Evolutionary conservation across 805 yeast genomes (phyloP), one percentile per base, ranked within the genome.

Genomic region (Brettanomyces bruxellensis): DNA sequence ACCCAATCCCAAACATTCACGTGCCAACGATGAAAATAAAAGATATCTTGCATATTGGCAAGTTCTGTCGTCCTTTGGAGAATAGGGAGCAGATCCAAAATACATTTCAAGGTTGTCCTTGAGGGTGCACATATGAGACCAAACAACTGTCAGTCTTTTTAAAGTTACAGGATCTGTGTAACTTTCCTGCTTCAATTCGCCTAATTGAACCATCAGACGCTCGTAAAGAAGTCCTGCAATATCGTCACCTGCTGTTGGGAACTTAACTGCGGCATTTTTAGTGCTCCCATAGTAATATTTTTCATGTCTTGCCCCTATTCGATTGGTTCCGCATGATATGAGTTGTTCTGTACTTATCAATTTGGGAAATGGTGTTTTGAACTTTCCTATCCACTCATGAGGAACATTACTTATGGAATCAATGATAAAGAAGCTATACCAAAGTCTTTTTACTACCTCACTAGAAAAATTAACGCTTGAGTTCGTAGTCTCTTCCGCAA

Each of bases 321-420:
- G 8, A 6, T 12, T n/a, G 7, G n/a, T 23, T n/a, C 14, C 24
- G 2, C 18, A 13, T 14, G 25, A 22, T 13, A 38, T n/a, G 5
- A 43, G 37, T n/a, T 43, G 51, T 11, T 41, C 45, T 8, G 52
- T 45, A 14, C 53, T 49, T 4, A 52, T 35, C 2, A 58, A 43
- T n/a, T 47, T 34, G 3, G 61, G 61, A 22, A 53, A 40, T n/a
- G 59, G 52, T 0, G 61, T 55, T 2, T 48, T 42, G 34, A 49
- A 49, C 14, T 53, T 45, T 13, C 43, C 51, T 25, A 56, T 54
- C 25, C 53, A 42, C 34, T 55, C 48, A n/a, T 50, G 47, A 6
- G 59, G 58, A 41, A 55, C 55, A 37, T 56, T 58, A 41, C 58
- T 55, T 39, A 58, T 40, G 1, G 59, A 50, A 43, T 58, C 61